Percentiles rank a stretch among this genome's conserved stretches.
phyloP scores from a whole-genome alignment of 2,329 filamentous ascomycete species.

The Herpotrichia juniperi region DNA sequence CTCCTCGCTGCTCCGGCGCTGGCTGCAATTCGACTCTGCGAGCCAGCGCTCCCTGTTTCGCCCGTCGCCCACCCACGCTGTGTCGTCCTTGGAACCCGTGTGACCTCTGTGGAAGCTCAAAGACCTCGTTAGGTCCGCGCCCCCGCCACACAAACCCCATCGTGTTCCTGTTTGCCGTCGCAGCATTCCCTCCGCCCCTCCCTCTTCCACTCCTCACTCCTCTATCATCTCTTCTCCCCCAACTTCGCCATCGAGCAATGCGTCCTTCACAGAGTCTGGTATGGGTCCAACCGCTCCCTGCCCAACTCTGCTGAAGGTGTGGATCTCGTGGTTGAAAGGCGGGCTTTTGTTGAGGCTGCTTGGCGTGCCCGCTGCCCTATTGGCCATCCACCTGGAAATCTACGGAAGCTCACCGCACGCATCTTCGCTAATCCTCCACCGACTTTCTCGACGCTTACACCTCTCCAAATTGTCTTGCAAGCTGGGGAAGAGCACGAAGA shows the following conservation, averaged over 20 bases:
- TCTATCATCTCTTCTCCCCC: conserved; percentile 9
- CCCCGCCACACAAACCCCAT: neutral
- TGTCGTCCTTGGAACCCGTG: neutral
- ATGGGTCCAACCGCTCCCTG: conserved; percentile 40
- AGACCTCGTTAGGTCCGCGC: neutral
- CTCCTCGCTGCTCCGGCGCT: neutral
- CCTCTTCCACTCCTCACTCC: conserved; percentile 6
- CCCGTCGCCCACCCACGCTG: neutral
- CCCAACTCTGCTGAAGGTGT: conserved; percentile 35
- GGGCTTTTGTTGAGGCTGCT: conserved; percentile 31
- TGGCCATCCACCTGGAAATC: conserved; percentile 39
- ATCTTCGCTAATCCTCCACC: conserved; percentile 41
- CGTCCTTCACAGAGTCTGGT: conserved; percentile 28
- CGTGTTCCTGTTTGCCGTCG: neutral
- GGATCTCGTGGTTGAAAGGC: conserved; percentile 32
- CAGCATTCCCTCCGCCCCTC: neutral
- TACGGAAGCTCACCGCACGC: conserved; percentile 34
- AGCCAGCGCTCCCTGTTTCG: neutral
- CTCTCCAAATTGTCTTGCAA: conserved; percentile 28
- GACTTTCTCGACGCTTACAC: conserved; percentile 38
- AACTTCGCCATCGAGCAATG: conserved; percentile 28
- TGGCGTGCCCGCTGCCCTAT: conserved; percentile 32
- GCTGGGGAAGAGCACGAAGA: conserved; percentile 14
- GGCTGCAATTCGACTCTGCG: no score
- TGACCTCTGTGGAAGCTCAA: conserved; percentile 7